Evolutionary conservation across 2,329 filamentous ascomycete species (phyloP).

Genomic region (Nemania serpens): DNA sequence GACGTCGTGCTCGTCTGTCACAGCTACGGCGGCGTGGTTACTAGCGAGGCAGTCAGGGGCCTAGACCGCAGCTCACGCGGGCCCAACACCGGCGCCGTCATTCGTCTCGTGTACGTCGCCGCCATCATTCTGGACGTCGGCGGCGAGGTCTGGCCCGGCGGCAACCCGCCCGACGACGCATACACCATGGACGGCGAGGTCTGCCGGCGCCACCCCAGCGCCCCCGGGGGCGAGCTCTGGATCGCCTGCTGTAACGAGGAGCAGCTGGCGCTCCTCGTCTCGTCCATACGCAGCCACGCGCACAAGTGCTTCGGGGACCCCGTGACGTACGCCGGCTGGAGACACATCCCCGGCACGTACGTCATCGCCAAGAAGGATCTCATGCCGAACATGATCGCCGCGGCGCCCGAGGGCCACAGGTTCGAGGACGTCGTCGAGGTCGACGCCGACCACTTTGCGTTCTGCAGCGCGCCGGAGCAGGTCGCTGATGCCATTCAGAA

Average conservation of each 20-base stretch:
- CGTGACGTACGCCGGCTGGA: constrained; percentile 24
- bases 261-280: constrained; percentile 8
- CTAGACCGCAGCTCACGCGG: constrained; percentile 26
- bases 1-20: constrained; percentile 29
- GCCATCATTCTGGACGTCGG: constrained; percentile 28
- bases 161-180: neutral
- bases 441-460: constrained; percentile 27
- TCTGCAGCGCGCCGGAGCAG: constrained; percentile 18
- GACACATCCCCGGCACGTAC: constrained; percentile 26
- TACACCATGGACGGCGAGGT: constrained; percentile 22
- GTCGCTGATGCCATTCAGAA: constrained; percentile 20
- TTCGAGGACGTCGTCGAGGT: constrained; percentile 27
- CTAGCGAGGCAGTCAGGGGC: constrained; percentile 27
- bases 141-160: constrained; percentile 26
- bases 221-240: constrained; percentile 3
- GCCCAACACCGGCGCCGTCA: constrained; percentile 18
- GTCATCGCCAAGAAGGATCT: constrained; percentile 19
- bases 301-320: constrained; percentile 21
- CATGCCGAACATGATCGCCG: constrained; percentile 25
- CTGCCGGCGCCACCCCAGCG: constrained; percentile 18
- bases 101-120: constrained; percentile 29
- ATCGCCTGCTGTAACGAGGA: constrained; percentile 16
- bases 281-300: constrained; percentile 21
- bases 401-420: constrained; percentile 23
- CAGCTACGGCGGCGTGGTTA: constrained; percentile 32